Base-by-base conservation (phyloP, 306 rosid genomes). In the Fagus crenata region DNA sequence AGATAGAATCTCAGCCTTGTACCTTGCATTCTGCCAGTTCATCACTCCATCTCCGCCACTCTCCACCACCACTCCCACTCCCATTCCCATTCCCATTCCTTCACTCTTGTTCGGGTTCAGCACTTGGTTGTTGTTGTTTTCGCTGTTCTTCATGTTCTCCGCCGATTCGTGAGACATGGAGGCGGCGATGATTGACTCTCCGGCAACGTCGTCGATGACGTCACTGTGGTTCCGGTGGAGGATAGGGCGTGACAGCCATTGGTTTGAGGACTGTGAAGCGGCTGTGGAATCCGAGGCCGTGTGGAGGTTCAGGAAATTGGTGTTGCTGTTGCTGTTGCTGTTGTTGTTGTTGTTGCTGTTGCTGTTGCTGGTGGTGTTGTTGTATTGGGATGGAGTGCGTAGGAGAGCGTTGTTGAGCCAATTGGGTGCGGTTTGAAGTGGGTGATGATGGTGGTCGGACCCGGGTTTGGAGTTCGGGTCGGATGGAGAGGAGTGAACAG, bases 351-450 rank as follows among this genome's bases (percentile, higher is more conserved):
- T 61, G 76, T 18, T 71, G 33, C 1, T 60, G 83, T 7, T 78
- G 72, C 42, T 53, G 58, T 41, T 53, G 78, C 58, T 76, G 12
- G 74, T 46, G 75, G 81, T 41, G 59, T 81, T 53, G 75, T 76
- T 11, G 89, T 72, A 87, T 78, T 88, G 93, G 32, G 83, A 15
- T 56, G 81, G 89, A 60, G 87, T 75, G 14, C 93, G 99, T 3
- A 95, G 92, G 12, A 95, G 97, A 7, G 99, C 99, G 98, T 67
- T 88, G 89, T 92, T 92, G 77, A 95, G 99, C 99, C 99, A 95
- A 80, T 87, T 95, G 33, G 99, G 99, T 3, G 97, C 89, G n/a
- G 91, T 49, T 35, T 88, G 96, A 8, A 84, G 83, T 0, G 90
- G 82, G 32, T 86, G 85, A 49, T 87, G 89, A 67, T 81, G 84